Evolutionary conservation across 108 stramenopile genomes (phyloP).

Genomic region (Nitzschia inconspicua): DNA sequence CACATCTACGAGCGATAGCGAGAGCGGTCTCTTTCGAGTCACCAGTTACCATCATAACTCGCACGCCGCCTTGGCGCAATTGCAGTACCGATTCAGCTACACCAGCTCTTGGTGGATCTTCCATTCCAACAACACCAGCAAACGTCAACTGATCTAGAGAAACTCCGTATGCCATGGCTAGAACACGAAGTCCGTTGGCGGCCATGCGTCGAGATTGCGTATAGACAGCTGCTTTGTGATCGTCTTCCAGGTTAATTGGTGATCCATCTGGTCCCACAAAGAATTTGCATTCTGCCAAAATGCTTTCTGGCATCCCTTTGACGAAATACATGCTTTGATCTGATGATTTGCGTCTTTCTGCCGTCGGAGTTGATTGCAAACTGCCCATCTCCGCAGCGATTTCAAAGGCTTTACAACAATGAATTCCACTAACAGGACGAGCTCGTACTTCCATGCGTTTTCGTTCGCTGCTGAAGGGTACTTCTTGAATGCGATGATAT

Average conservation of each 20-base stretch:
- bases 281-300: slow-evolving; percentile 75
- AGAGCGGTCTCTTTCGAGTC: slow-evolving; percentile 94
- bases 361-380: no score
- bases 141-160: slow-evolving; percentile 64
- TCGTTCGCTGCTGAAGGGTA: slow-evolving; percentile 90
- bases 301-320: slow-evolving; percentile 93
- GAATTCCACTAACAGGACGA: slow-evolving; percentile 71
- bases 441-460: slow-evolving; percentile 95
- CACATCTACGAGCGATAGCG: slow-evolving; percentile 87
- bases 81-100: slow-evolving; percentile 73
- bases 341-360: slow-evolving; percentile 18
- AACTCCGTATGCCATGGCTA: slow-evolving; percentile 86
- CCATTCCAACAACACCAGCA: slow-evolving; percentile 89
- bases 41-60: slow-evolving; percentile 97
- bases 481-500: slow-evolving; percentile 86
- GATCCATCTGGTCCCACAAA: slow-evolving; percentile 56
- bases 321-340: slow-evolving; percentile 79
- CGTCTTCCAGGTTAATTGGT: slow-evolving; percentile 45
- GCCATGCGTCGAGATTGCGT: slow-evolving; percentile 74
- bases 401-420: slow-evolving; percentile 65
- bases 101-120: slow-evolving; percentile 91
- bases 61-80: slow-evolving; percentile 80
- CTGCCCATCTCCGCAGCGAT: slow-evolving; percentile 29
- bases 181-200: slow-evolving; percentile 80
- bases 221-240: slow-evolving; percentile 41